A percentile compares a stretch with the other conserved stretches of the same genome.
Evolutionary conservation across 352 stramenopile species (phyloP).

Genomic region (Pelagophyceae sp.): DNA sequence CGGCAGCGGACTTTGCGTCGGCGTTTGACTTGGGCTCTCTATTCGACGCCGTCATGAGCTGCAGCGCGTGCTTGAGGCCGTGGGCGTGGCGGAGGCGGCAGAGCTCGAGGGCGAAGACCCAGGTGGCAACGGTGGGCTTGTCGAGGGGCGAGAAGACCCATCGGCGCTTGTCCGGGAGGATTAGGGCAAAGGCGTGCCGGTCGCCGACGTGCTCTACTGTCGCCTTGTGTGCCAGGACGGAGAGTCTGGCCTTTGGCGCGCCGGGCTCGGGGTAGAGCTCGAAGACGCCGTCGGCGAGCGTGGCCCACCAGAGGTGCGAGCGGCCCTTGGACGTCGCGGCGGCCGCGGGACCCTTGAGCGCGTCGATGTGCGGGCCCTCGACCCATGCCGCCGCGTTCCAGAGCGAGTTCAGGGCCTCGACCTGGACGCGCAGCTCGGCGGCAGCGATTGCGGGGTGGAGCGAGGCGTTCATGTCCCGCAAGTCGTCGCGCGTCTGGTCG

Average conservation of each 20-base stretch:
- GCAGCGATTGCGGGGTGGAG: not conserved
- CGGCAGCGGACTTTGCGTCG: no score
- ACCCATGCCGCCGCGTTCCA: not conserved
- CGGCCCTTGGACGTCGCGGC: not conserved
- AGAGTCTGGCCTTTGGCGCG: not conserved
- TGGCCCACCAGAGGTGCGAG: not conserved
- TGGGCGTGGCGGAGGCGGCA: not conserved
- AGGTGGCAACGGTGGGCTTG: not conserved
- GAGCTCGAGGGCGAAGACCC: slow-evolving; percentile 15
- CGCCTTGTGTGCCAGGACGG: not conserved
- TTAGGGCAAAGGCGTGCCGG: not conserved
- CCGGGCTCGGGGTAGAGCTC: not conserved
- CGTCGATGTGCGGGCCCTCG: slow-evolving; percentile 10
- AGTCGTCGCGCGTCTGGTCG: not conserved
- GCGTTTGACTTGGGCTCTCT: no score
- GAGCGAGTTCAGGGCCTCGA: not conserved
- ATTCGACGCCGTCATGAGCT: not conserved
- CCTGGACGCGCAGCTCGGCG: not conserved
- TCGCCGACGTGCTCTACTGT: not conserved
- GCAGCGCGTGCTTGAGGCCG: not conserved
- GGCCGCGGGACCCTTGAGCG: not conserved
- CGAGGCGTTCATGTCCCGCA: not conserved
- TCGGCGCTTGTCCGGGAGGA: not conserved
- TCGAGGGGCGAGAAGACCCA: not conserved
- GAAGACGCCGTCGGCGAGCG: not conserved